Percentiles rank a stretch among this genome's conserved stretches.
phyloP scores from a whole-genome alignment of 2,329 filamentous ascomycete species.

The Metarhizium album region DNA sequence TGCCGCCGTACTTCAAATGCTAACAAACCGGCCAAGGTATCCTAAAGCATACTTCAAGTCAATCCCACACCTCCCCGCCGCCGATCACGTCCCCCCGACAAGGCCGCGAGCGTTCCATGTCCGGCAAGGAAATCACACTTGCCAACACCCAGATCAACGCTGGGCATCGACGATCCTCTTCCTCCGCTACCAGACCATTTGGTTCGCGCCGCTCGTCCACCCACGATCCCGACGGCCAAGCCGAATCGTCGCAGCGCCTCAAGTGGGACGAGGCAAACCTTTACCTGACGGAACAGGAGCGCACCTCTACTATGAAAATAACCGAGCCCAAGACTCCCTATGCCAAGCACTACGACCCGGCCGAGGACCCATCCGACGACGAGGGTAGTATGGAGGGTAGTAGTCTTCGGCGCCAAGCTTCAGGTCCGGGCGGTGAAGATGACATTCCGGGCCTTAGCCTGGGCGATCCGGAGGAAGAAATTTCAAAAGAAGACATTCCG shows the following conservation, averaged over 20 bases:
- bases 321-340: conserved; percentile 97
- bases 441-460: conserved; percentile 89
- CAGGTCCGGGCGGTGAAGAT: conserved; percentile 40
- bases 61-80: conserved; percentile 48
- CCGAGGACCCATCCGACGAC: conserved; percentile 79
- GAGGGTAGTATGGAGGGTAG: conserved; percentile 35
- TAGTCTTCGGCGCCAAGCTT: conserved; percentile 19
- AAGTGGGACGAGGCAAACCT: conserved; percentile 99
- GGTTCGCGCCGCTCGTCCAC: conserved; percentile 64
- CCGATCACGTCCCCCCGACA: conserved; percentile 30
- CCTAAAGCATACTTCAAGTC: conserved; percentile 64
- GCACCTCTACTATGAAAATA: conserved; percentile 95
- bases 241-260: conserved; percentile 56
- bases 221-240: conserved; percentile 31
- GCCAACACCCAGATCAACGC: conserved; percentile 94
- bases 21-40: conserved; percentile 52
- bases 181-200: conserved; percentile 49
- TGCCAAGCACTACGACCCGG: conserved; percentile 80
- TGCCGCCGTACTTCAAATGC: no score
- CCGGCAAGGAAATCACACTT: conserved; percentile 80
- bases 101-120: conserved; percentile 29
- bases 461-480: conserved; percentile 76
- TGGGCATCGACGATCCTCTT: conserved; percentile 77
- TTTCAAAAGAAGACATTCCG: conserved; percentile 37
- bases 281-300: conserved; percentile 93